Evolutionary conservation across 148 eudicot genomes (phyloP), one percentile per base, ranked within the genome.

Genomic region (Nepenthes mirabilis): DNA sequence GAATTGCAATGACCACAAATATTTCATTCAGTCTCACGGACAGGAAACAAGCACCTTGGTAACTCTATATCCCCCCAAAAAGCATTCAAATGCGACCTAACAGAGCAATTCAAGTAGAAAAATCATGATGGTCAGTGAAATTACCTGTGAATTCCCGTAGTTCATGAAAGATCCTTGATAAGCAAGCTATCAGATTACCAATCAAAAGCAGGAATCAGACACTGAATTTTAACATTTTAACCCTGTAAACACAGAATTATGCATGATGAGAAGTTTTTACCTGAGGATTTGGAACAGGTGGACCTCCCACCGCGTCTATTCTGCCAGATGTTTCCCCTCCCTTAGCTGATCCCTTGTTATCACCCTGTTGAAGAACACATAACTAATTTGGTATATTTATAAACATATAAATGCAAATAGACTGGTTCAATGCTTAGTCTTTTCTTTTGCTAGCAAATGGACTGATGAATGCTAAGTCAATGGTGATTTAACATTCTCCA

Each of bases 281-380:
- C 86, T 90, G 90, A 58, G 71, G 62, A 68, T 55, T 75, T 54
- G 77, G 76, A 61, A 57, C 70, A 40, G 75, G 60, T 67, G 81
- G 94, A 67, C 72, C 73, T 37, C 78, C 76, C 54, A 72, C 45
- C 36, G 65, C 74, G 63, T 86, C 97, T 68, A 72, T 82, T 65
- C 72, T 86, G 55, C 72, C 55, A 66, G 83, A 64, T 33, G 84
- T 81, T 64, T 87, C 97, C 11, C 81, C 97, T 9, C 81, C 84
- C 74, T 84, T 86, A 2, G 82, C 72, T 50, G 97, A 74, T 55
- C 88, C 95, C 80, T 86, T 90, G 2, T 86, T 77, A 74, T 90
- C 97, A 73, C 97, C 97, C 97, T 90, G 56, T 47, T 3, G 11
- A 72, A 68, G 53, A 58, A 52, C 37, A 61, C 59, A 36, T 1